These are phyloP conservation scores for Xylaria sp. DNA, from an alignment of 2,329 filamentous ascomycete species.

Conservation along the genomic window DNA sequence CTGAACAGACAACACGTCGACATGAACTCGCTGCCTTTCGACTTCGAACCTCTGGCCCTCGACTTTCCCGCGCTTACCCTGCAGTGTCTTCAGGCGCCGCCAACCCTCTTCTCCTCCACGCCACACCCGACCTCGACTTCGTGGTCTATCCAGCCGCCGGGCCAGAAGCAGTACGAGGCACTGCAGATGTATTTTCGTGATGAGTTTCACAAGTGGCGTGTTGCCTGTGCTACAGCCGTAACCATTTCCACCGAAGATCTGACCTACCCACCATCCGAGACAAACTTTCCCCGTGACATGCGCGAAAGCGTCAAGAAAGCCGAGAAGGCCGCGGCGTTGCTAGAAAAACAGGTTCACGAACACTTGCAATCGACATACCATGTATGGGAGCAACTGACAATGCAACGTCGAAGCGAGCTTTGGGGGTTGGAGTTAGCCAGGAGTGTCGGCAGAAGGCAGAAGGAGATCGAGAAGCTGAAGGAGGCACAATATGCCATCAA, in stretches of 20 bases:
- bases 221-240: slow-evolving; percentile 61
- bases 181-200: slow-evolving; percentile 73
- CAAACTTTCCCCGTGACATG: slow-evolving; percentile 54
- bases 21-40: slow-evolving; percentile 68
- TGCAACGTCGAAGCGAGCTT: slow-evolving; percentile 65
- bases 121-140: slow-evolving; percentile 81
- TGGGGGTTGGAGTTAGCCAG: slow-evolving; percentile 71
- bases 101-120: slow-evolving; percentile 82
- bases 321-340: slow-evolving; percentile 63
- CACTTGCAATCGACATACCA: slow-evolving; percentile 82
- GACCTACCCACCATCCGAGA: slow-evolving; percentile 57
- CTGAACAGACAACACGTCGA: slow-evolving; percentile 63
- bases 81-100: slow-evolving; percentile 77
- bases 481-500: slow-evolving; percentile 60
- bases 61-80: slow-evolving; percentile 88
- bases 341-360: slow-evolving; percentile 75
- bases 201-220: slow-evolving; percentile 73
- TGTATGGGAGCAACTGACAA: slow-evolving; percentile 76
- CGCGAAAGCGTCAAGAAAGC: slow-evolving; percentile 60
- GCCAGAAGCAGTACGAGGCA: slow-evolving; percentile 76
- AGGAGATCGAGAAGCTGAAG: slow-evolving; percentile 63
- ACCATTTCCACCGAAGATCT: slow-evolving; percentile 62
- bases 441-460: slow-evolving; percentile 66
- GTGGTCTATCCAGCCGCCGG: slow-evolving; percentile 83
- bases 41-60: slow-evolving; percentile 86